phyloP scores from a whole-genome alignment of 768 basidiomycete species.

The Cyclocybe cylindracea region DNA sequence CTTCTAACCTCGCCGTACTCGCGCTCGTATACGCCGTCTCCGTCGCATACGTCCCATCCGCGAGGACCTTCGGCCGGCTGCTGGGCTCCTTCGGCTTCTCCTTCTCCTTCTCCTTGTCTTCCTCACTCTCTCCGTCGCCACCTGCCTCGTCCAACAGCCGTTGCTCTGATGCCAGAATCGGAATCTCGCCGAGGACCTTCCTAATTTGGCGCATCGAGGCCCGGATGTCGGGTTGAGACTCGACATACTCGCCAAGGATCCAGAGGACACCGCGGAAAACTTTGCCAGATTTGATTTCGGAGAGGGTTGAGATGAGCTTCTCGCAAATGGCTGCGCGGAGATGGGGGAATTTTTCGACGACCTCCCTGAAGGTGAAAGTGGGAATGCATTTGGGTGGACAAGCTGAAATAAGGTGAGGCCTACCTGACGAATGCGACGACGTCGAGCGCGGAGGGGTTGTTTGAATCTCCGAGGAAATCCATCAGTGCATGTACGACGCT shows the following conservation, averaged over 20 bases:
- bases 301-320: conserved; percentile 78
- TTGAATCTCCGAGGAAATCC: conserved; percentile 94
- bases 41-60: conserved; percentile 97
- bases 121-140: conserved; percentile 40
- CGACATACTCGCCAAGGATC: conserved; percentile 98
- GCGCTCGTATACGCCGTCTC: conserved; percentile 84
- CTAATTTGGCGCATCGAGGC: conserved; percentile 76
- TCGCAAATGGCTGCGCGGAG: conserved; percentile 82
- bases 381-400: neutral
- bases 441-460: conserved; percentile 93
- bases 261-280: conserved; percentile 96
- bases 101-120: conserved; percentile 54
- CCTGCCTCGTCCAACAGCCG: conserved; percentile 75
- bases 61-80: conserved; percentile 76
- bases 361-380: conserved; percentile 56
- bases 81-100: conserved; percentile 39
- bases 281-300: conserved; percentile 93
- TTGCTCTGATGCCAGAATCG: conserved; percentile 91
- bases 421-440: conserved; percentile 75
- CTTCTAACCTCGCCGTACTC: conserved; percentile 67
- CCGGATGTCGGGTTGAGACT: conserved; percentile 65
- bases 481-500: conserved; percentile 92
- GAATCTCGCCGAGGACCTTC: conserved; percentile 93
- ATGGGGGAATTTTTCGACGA: conserved; percentile 95
- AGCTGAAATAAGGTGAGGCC: conserved; percentile 6